A percentile compares a stretch with the other conserved stretches of the same genome.
Conservation (phyloP, 345 rosid genomes). For the Kandelia obovata region DNA sequence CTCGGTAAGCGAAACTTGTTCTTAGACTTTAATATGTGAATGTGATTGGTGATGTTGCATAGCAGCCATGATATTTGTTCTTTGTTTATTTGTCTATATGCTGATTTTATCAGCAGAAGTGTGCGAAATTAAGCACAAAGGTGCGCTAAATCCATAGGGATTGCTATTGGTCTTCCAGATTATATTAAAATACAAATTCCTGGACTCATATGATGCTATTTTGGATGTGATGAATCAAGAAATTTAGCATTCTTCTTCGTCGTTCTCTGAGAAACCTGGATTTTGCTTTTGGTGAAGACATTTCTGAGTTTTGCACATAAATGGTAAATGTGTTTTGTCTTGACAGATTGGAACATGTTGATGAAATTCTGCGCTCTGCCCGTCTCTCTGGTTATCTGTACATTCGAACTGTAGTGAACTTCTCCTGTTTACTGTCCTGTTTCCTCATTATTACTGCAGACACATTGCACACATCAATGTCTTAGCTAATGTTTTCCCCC, state of each 20-base stretch:
- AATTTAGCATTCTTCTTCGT: not conserved
- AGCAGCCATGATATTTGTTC: not conserved
- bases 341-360: constrained; percentile 83
- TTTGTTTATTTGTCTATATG: not conserved
- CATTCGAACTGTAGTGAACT: constrained; percentile 60
- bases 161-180: not conserved
- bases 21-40: constrained; percentile 4
- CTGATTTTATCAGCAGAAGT: not conserved
- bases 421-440: constrained; percentile 3
- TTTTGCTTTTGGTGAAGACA: not conserved
- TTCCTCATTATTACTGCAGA: constrained; percentile 16
- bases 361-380: constrained; percentile 86
- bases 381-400: constrained; percentile 80
- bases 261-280: not conserved
- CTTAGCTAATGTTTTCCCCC: not conserved
- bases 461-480: constrained; percentile 4
- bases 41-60: constrained; percentile 1
- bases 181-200: not conserved
- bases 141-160: too few relatives aligned
- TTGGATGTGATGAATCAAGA: constrained; percentile 3
- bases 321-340: not conserved
- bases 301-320: constrained; percentile 2
- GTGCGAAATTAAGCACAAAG: too few relatives aligned
- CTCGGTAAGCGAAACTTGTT: constrained; percentile 56
- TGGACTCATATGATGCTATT: not conserved